These are phyloP conservation scores for Fusarium xylarioides DNA, from an alignment of 2,329 filamentous ascomycete species.

Conservation along the genomic window DNA sequence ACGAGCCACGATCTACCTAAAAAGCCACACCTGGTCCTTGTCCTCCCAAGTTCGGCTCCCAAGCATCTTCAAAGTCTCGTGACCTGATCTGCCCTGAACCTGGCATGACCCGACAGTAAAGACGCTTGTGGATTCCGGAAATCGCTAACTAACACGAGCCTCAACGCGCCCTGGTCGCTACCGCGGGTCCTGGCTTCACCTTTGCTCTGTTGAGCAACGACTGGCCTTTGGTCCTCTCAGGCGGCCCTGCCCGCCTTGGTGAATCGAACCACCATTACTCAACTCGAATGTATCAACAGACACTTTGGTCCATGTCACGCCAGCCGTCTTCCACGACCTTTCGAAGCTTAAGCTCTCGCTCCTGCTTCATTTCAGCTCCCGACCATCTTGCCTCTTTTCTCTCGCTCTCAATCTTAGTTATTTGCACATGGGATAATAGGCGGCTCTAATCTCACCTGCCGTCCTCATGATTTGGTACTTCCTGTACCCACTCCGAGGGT, in stretches of 20 bases:
- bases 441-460: slow-evolving; percentile 24
- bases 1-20: slow-evolving; percentile 7
- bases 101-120: slow-evolving; percentile 4
- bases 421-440: slow-evolving; percentile 38
- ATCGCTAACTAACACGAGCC: slow-evolving; percentile 34
- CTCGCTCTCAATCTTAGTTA: slow-evolving; percentile 9
- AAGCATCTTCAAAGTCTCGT: slow-evolving; percentile 29
- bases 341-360: slow-evolving; percentile 20
- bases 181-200: slow-evolving; percentile 6
- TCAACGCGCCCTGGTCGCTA: slow-evolving; percentile 28
- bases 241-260: slow-evolving; percentile 29
- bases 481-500: slow-evolving; percentile 80
- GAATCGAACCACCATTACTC: slow-evolving; percentile 35
- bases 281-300: slow-evolving; percentile 17
- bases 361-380: slow-evolving; percentile 7
- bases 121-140: slow-evolving; percentile 15
- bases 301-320: slow-evolving; percentile 38
- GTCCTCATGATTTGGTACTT: slow-evolving; percentile 77
- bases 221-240: slow-evolving; percentile 24
- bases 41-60: slow-evolving; percentile 19
- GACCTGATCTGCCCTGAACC: slow-evolving; percentile 19
- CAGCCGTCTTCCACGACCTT: slow-evolving; percentile 21
- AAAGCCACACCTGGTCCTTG: slow-evolving; percentile 31
- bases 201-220: slow-evolving; percentile 25
- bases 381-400: slow-evolving; percentile 8